A percentile compares a stretch with the other conserved stretches of the same genome.
phyloP scores from a whole-genome alignment of 1,284 basidiomycete genomes.

The Meira miltonrushii region DNA sequence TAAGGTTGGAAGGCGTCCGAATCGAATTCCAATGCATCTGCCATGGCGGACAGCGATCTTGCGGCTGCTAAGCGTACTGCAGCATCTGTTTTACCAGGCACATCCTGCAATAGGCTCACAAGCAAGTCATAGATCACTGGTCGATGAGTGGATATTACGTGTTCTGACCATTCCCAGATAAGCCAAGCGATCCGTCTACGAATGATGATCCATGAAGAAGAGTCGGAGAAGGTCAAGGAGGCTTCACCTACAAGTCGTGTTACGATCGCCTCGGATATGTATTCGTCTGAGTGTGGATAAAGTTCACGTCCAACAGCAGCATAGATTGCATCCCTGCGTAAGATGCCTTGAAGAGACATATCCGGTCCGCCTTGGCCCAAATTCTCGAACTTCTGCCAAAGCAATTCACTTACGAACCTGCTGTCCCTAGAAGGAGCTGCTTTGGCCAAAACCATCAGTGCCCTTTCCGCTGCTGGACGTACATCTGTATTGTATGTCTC shows the following conservation, averaged over 20 bases:
- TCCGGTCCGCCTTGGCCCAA: neutral
- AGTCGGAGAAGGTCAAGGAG: constrained; percentile 19
- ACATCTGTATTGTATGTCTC: constrained; percentile 42
- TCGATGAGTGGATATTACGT: constrained; percentile 35
- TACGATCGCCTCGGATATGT: constrained; percentile 16
- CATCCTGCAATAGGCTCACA: constrained; percentile 39
- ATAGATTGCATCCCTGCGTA: constrained; percentile 47
- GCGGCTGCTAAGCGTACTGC: constrained; percentile 47
- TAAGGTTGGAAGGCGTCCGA: constrained; percentile 41
- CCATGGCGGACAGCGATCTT: constrained; percentile 34
- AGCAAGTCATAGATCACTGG: constrained; percentile 36
- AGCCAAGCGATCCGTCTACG: constrained; percentile 46
- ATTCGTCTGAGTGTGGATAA: constrained; percentile 2
- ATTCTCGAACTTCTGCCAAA: constrained; percentile 37
- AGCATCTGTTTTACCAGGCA: constrained; percentile 22
- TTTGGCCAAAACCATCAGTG: constrained; percentile 28
- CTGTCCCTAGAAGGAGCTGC: constrained; percentile 30
- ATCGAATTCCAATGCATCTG: constrained; percentile 48
- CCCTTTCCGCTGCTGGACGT: constrained; percentile 44
- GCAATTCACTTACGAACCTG: constrained; percentile 32
- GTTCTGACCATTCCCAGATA: constrained; percentile 48
- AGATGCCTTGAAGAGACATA: constrained; percentile 22
- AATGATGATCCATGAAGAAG: constrained; percentile 39
- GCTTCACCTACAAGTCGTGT: constrained; percentile 41
- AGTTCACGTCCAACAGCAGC: constrained; percentile 23